Base-by-base conservation (phyloP, 345 rosid genomes). In the Alliaria petiolata region DNA sequence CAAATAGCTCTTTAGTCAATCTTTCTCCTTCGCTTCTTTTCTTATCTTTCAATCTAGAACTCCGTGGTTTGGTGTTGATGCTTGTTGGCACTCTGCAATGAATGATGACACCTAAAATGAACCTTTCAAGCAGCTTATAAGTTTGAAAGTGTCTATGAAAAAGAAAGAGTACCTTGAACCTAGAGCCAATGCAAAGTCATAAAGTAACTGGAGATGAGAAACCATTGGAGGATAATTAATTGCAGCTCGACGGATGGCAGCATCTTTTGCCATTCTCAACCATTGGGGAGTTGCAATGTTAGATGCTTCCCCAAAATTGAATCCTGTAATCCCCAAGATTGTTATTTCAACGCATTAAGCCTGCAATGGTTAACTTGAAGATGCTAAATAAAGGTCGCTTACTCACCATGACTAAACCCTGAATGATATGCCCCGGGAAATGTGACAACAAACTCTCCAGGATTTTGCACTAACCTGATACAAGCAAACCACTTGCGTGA, bases 341-440 rank as follows among this genome's bases (percentile, higher is more conserved):
- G 13, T 62, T 61, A 69, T 19, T 16, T 53, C 50, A 57, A 28
- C 53, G 3, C 22, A 5, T 16, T 43, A 62, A 38, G 11, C 38
- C 75, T 6, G 58, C 57, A 79, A 47, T 35, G 30, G 33, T 17
- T 53, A 28, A 17, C 26, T 12, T 44, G 61, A 36, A 71, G 35
- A 57, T 56, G 40, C 42, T 35, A 15, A n/a, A 63, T 50, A 3
- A 51, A 51, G 56, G 52, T 57, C 22, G 42, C 39, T 47, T 42
- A 19, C 80, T 83, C 69, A 92, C 99, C 99, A 65, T 92, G 97
- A 84, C 99, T 95, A 79, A 95, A 95, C 64, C 99, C 99, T 15
- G 95, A 87, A 83, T 95, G 99, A 80, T 95, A 95, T 42, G 98
- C 99, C 81, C 98, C 85, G 52, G 99, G 99, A 75, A 95, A 95